phyloP scores from a whole-genome alignment of 352 stramenopile species.

The Phytophthora cajani region DNA sequence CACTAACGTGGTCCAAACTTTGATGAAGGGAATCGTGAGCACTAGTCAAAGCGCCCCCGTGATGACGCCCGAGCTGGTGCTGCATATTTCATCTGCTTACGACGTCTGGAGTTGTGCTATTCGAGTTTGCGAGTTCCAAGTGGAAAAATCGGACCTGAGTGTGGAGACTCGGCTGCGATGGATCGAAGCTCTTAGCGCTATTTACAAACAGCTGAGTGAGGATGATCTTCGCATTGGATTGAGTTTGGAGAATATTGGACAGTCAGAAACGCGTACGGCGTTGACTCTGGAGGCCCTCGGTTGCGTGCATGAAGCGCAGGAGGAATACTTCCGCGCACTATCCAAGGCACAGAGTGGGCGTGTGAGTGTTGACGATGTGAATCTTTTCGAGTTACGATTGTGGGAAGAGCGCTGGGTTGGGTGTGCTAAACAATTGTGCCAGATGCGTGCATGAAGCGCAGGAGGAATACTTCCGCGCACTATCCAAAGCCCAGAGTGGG shows the following conservation, averaged over 20 bases:
- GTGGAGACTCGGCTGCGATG: constrained; percentile 81
- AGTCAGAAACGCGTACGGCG: constrained; percentile 75
- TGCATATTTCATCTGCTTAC: constrained; percentile 85
- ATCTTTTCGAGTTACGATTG: constrained; percentile 84
- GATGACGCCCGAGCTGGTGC: constrained; percentile 84
- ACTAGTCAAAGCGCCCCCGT: constrained; percentile 64
- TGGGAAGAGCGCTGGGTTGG: constrained; percentile 93
- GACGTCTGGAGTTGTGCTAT: constrained; percentile 80
- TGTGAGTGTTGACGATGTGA: constrained; percentile 83
- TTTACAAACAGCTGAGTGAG: constrained; percentile 90
- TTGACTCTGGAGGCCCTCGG: constrained; percentile 84
- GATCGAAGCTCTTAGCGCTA: constrained; percentile 84
- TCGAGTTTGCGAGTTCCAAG: constrained; percentile 85
- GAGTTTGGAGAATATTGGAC: constrained; percentile 76
- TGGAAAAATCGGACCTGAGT: constrained; percentile 71
- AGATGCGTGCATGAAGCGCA: constrained; percentile 90
- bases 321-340: constrained; percentile 88
- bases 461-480: constrained; percentile 87
- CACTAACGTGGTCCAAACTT: constrained; percentile 86
- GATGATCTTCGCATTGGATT: constrained; percentile 83
- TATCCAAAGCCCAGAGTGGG: constrained; percentile 79
- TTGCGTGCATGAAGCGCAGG: constrained; percentile 86
- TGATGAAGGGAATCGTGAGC: constrained; percentile 79
- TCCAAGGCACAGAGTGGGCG: constrained; percentile 78
- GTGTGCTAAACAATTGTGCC: constrained; percentile 90